A percentile compares a stretch with the other conserved stretches of the same genome.
Evolutionary conservation across 345 rosid genomes (phyloP).

Genomic region (Geranium brycei): DNA sequence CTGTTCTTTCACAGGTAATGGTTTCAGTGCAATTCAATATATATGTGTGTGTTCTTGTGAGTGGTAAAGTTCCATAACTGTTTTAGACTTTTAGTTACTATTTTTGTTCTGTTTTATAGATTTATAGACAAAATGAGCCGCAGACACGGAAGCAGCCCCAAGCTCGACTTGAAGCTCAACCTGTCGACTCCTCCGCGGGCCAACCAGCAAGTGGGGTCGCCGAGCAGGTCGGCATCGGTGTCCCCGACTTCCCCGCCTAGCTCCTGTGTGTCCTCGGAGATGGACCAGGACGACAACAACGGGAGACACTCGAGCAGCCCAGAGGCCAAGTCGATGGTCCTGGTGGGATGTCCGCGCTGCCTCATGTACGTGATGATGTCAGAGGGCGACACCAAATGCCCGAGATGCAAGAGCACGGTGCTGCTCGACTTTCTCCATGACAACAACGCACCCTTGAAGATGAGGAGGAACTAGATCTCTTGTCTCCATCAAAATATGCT

Average conservation of each 20-base stretch:
- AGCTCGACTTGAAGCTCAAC: conserved; percentile 83
- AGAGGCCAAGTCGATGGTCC: conserved; percentile 84
- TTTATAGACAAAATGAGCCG: conserved; percentile 45
- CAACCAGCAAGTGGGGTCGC: conserved; percentile 37
- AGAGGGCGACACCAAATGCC: conserved; percentile 71
- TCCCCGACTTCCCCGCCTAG: conserved; percentile 47
- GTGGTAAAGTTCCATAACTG: background rate
- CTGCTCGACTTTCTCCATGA: conserved; percentile 67
- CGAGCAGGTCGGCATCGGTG: conserved; percentile 45
- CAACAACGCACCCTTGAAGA: conserved; percentile 17
- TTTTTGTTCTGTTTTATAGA: background rate
- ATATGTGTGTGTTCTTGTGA: conserved; percentile 1
- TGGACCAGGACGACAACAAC: conserved; percentile 26
- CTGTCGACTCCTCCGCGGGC: conserved; percentile 70
- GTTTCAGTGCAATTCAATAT: too few relatives aligned
- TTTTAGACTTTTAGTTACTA: background rate
- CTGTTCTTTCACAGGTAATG: too few relatives aligned
- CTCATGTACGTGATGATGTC: conserved; percentile 88
- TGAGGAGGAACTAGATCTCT: conserved; percentile 22
- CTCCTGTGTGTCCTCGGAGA: conserved; percentile 84
- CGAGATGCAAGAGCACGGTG: conserved; percentile 82
- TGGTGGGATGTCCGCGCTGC: conserved; percentile 89
- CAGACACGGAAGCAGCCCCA: conserved; percentile 49
- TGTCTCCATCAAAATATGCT: too few relatives aligned
- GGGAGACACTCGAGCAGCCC: conserved; percentile 53